A percentile compares a stretch with the other conserved stretches of the same genome.
These are phyloP conservation scores for Phytopythium vexans DNA, from an alignment of 352 stramenopile genomes.

Conservation along the genomic window DNA sequence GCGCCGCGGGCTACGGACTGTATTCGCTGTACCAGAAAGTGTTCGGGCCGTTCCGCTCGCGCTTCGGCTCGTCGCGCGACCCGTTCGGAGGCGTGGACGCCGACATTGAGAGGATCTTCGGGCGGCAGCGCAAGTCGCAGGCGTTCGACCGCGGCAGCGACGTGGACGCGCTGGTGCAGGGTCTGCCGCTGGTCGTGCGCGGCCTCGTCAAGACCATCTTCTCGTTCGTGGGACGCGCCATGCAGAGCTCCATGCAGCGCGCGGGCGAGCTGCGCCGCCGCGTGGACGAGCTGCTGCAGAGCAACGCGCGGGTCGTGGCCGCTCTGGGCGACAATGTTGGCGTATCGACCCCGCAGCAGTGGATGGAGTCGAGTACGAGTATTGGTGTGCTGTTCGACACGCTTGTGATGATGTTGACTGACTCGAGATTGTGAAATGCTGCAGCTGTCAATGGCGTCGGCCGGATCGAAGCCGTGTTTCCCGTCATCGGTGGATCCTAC, in stretches of 20 bases:
- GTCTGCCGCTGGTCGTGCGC: constrained; percentile 55
- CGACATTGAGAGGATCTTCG: constrained; percentile 31
- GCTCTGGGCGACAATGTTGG: constrained; percentile 46
- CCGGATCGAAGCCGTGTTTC: constrained; percentile 61
- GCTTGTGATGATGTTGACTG: background rate
- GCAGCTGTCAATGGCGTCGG: constrained; percentile 67
- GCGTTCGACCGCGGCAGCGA: constrained; percentile 22
- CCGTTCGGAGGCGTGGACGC: constrained; percentile 42
- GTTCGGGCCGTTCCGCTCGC: constrained; percentile 42
- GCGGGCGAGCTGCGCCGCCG: constrained; percentile 50
- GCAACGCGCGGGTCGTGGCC: constrained; percentile 41
- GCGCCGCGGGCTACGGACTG: constrained; percentile 63
- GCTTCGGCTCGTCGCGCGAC: constrained; percentile 16
- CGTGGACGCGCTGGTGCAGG: constrained; percentile 51
- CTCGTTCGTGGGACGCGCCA: constrained; percentile 51
- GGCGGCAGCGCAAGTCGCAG: constrained; percentile 3
- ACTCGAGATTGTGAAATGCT: constrained; percentile 2
- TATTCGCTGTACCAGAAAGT: constrained; percentile 71
- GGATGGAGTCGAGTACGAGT: constrained; percentile 70
- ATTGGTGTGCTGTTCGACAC: background rate
- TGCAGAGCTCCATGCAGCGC: constrained; percentile 65
- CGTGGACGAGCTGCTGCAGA: constrained; percentile 51
- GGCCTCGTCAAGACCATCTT: constrained; percentile 66
- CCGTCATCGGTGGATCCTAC: constrained; percentile 32
- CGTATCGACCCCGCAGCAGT: constrained; percentile 58